Evolutionary conservation across 140 eudicot species (phyloP), one percentile per base, ranked within the genome.

Genomic region (Anethum foeniculum): DNA sequence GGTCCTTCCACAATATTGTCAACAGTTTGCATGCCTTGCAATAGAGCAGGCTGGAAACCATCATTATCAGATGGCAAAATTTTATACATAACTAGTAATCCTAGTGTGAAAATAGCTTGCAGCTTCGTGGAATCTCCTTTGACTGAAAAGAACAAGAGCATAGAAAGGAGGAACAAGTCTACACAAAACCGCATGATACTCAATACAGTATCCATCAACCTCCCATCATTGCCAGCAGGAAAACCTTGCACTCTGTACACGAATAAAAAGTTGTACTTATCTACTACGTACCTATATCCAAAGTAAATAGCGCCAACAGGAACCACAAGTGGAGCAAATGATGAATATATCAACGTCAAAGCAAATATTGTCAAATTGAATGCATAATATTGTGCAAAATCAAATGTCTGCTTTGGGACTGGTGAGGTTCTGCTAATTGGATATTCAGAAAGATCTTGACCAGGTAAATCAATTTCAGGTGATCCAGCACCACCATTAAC

Each of bases 181-280:
- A 93, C 96, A 73, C 98, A 96, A 46, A 96, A 93, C 77, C 97
- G 86, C 99, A 96, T 96, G 38, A 91, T 90, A 80, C 80, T 77
- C 87, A 96, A 80, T 3, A 96, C 99, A 1, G 97, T 93, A 82
- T 96, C 99, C 92, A 96, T 88, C 85, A 96, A 83, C 85, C 93
- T 89, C 75, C 99, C 98, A 82, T 96, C 99, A 58, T 96, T 93
- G 75, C 99, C 99, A 67, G 98, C 96, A 41, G 98, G 99, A 86
- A 96, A 96, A 47, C 98, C 98, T 41, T 97, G 89, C 5, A 96
- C 99, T 84, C 99, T 88, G 85, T 93, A 96, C 72, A 96, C 96
- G 60, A 89, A 96, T 67, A 93, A 83, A 88, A 96, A 96, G 89
- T 93, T 96, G 93, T 96, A 96, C 83, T 96, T 96, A 76, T 96